Evolutionary conservation across 495 filamentous ascomycete genomes (phyloP), one percentile per base, ranked within the genome.

Genomic region (Penicillium psychrofluorescens): DNA sequence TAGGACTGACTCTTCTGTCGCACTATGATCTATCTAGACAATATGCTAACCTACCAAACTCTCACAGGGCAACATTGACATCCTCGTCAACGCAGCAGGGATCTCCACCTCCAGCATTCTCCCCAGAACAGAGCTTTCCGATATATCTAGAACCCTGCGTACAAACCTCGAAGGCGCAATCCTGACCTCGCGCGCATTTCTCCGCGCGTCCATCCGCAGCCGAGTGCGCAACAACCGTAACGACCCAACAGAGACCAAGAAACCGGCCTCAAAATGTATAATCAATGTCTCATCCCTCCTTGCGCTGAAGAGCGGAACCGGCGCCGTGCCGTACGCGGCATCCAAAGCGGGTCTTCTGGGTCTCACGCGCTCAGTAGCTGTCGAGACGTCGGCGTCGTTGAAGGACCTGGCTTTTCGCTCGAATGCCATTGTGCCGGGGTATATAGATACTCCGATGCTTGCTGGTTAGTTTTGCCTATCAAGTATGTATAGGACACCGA

Each of bases 351-450:
- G 87, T 1, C 56, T 91, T 1, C 46, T 92, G 1, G 87, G 86
- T 66, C 62, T 95, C 30, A 91, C 88, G 0, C 70, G 83, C 27
- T 76, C 86, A 11, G 55, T 92, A 5, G 78, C 84, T 10, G 71
- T 69, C 14, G 88, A 92, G 50, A 62, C 80, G 2, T 58, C 61
- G 2, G 45, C 47, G 6, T 63, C 65, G 7, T 41, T 70, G 36
- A 54, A 51, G 8, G 51, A 58, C 35, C 60, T 64, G 28, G 67
- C 74, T 8, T 72, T 91, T 38, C 70, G 88, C 12, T 84, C 85
- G 28, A 95, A 94, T 64, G 84, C 79, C 5, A 80, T 95, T 44
- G 58, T 88, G n/a, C 88, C 88, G 1, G 88, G 88, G 11, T 94
- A 89, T 65, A 84, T 92, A 45, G 68, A 81, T 16, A 90, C 87